Evolutionary conservation across 2,329 filamentous ascomycete species (phyloP).

Genomic region (Hypoxylon sp.): DNA sequence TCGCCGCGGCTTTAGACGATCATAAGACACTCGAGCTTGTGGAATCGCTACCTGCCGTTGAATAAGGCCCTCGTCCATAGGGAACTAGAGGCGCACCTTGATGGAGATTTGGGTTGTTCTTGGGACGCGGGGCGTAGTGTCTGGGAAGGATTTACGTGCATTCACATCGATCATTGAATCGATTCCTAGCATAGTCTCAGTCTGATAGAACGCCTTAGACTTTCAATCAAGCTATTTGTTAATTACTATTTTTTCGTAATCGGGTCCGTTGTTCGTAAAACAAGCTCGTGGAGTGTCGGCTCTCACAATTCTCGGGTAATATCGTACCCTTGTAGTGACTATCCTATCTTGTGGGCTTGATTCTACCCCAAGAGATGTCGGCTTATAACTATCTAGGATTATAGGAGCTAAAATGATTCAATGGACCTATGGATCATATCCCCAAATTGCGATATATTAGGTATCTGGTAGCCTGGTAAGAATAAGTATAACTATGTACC

Average conservation of each 20-base stretch:
- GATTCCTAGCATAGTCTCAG: background rate
- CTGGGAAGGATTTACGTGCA: no score
- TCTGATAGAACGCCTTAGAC: background rate
- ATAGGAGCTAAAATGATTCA: no score
- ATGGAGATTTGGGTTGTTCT: background rate
- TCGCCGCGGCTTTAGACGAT: conserved; percentile 55
- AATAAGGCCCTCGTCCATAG: background rate
- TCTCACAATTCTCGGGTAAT: background rate
- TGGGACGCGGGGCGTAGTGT: background rate
- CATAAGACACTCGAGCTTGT: conserved; percentile 55
- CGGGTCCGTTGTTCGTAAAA: background rate
- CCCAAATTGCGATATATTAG: no score
- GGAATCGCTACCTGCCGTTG: conserved; percentile 49
- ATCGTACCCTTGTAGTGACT: background rate
- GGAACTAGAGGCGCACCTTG: background rate
- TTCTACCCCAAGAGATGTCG: no score
- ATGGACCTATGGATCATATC: no score
- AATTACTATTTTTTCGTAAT: background rate
- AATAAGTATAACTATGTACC: no score
- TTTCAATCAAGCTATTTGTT: background rate
- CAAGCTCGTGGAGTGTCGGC: background rate
- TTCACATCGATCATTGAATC: background rate
- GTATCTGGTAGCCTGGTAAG: no score
- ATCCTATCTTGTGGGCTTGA: no score
- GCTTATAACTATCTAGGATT: no score